These are phyloP conservation scores for Capronia americana DNA, from an alignment of 2,329 filamentous ascomycete species.

Conservation along the genomic window DNA sequence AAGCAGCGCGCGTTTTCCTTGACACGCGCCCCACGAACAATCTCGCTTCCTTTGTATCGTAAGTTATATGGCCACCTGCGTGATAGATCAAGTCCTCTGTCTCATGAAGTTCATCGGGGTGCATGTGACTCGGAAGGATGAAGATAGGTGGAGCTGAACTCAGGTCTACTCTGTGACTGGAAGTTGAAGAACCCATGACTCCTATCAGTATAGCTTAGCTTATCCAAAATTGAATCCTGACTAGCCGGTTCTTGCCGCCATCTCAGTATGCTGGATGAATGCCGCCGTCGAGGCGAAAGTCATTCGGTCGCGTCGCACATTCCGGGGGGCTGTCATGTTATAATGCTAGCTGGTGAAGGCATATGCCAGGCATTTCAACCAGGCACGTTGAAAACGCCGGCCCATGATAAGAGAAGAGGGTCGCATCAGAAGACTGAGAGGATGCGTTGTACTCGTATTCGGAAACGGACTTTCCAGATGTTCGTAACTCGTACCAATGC, in stretches of 20 bases:
- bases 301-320: not conserved
- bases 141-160: conserved; percentile 67
- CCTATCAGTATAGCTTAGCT: not conserved
- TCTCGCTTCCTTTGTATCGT: conserved; percentile 72
- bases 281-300: not conserved
- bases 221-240: not conserved
- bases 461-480: not conserved
- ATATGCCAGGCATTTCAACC: not conserved
- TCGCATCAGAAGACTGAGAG: not conserved
- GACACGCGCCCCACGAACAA: conserved; percentile 76
- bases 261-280: not conserved
- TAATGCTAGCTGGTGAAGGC: not conserved
- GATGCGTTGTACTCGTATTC: not conserved
- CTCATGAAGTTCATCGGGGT: conserved; percentile 65
- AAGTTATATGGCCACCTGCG: conserved; percentile 66
- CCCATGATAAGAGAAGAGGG: not conserved
- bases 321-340: not conserved
- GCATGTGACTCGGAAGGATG: conserved; percentile 73
- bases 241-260: not conserved
- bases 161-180: conserved; percentile 16
- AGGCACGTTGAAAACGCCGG: not conserved
- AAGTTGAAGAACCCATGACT: not conserved
- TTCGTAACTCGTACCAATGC: not conserved
- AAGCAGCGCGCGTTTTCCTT: conserved; percentile 71
- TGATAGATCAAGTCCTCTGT: conserved; percentile 68